A percentile compares a stretch with the other conserved stretches of the same genome.
These are phyloP conservation scores for Ceratocystis eucalypticola DNA, from an alignment of 2,329 filamentous ascomycete species.

Conservation along the genomic window DNA sequence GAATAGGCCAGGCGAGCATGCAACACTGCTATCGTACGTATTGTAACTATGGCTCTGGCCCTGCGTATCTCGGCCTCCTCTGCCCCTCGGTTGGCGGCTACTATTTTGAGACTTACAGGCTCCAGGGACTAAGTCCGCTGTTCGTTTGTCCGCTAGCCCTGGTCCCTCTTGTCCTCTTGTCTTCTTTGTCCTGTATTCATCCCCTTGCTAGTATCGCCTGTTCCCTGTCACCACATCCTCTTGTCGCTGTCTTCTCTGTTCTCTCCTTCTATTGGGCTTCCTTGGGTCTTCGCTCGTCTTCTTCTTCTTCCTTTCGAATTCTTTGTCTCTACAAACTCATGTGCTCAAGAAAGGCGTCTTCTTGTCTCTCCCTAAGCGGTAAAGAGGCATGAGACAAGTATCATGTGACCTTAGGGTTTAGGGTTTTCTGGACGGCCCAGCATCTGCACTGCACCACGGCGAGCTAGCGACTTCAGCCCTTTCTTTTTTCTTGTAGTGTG, in stretches of 20 bases:
- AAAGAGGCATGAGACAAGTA: too few species aligned
- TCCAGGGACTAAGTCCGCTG: background rate
- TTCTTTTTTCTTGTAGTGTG: too few species aligned
- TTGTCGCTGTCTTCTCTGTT: background rate
- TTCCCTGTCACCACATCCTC: background rate
- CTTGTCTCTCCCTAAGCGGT: too few species aligned
- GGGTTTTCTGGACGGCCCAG: too few species aligned
- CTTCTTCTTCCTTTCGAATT: background rate
- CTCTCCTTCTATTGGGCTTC: background rate
- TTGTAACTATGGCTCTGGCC: background rate
- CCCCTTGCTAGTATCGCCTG: background rate
- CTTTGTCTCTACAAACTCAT: background rate
- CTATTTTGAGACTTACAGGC: slow-evolving; percentile 4
- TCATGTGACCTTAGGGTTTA: too few species aligned
- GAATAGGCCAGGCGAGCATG: background rate
- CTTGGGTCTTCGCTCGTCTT: background rate
- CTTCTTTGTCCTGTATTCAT: background rate
- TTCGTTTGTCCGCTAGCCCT: background rate
- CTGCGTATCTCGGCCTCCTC: background rate
- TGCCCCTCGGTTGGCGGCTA: background rate
- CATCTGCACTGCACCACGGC: too few species aligned
- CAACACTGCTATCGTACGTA: background rate
- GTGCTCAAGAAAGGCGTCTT: too few species aligned
- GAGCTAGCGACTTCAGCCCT: too few species aligned
- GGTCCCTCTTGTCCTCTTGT: background rate